phyloP scores from a whole-genome alignment of 1,284 basidiomycete species.

The Trametes sp. region DNA sequence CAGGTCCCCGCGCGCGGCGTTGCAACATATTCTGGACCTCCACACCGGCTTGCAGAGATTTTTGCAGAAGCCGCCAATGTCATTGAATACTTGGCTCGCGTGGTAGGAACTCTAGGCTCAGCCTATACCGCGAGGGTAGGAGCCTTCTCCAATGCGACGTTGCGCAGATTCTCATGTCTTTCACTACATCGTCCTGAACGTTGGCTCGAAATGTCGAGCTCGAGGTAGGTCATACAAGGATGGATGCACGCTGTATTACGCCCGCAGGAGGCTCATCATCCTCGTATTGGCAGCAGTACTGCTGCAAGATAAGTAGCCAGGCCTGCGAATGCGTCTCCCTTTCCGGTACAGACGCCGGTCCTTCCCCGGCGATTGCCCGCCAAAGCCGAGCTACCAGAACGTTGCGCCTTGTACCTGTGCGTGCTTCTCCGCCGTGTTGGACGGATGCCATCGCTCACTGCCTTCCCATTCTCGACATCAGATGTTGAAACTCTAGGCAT shows the following conservation, averaged over 20 bases:
- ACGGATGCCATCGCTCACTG: slow-evolving; percentile 9
- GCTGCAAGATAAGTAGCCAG: not conserved
- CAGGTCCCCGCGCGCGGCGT: too few relatives aligned
- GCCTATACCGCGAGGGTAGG: too few relatives aligned
- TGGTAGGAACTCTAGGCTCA: too few relatives aligned
- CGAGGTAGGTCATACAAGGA: not conserved
- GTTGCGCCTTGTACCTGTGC: not conserved
- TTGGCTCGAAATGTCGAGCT: too few relatives aligned
- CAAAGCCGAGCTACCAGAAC: not conserved
- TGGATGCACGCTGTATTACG: not conserved
- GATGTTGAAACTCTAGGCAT: not conserved
- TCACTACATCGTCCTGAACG: too few relatives aligned
- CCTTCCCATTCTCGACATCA: not conserved
- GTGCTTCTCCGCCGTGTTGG: slow-evolving; percentile 7
- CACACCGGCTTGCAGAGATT: too few relatives aligned
- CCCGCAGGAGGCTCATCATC: not conserved
- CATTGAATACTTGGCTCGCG: too few relatives aligned
- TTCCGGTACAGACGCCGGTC: not conserved
- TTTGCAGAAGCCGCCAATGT: too few relatives aligned
- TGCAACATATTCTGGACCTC: too few relatives aligned
- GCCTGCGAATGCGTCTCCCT: not conserved
- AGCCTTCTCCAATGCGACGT: too few relatives aligned
- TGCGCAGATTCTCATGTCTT: too few relatives aligned
- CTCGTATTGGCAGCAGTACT: not conserved
- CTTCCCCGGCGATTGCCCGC: not conserved